Conservation (phyloP, 176 grass and related monocot species). For the Musa schizocarpa region DNA sequence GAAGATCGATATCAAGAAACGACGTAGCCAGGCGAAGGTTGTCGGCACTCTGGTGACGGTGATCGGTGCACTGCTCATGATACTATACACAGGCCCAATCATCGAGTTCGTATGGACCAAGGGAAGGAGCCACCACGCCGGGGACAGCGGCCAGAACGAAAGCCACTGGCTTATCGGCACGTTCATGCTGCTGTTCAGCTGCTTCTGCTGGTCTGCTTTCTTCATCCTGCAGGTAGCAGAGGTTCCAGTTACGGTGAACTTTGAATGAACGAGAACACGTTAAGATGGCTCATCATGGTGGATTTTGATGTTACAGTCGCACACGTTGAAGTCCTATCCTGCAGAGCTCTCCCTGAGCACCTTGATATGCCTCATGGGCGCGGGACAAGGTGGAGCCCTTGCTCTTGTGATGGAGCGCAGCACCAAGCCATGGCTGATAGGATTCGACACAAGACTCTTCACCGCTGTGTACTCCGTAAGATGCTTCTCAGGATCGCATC, state of each 20-base stretch:
- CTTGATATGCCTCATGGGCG: constrained; percentile 52
- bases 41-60: constrained; percentile 60
- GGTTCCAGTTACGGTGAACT: no score
- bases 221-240: constrained; percentile 64
- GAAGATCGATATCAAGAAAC: constrained; percentile 52
- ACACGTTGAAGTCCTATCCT: constrained; percentile 62
- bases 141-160: constrained; percentile 25
- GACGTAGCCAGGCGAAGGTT: constrained; percentile 63
- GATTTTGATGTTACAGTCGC: constrained; percentile 29
- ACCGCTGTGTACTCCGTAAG: constrained; percentile 76
- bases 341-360: constrained; percentile 59
- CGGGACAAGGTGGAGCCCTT: constrained; percentile 32
- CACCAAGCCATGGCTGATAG: constrained; percentile 54
- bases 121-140: constrained; percentile 9
- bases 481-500: background rate
- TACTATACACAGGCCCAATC: constrained; percentile 59
- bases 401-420: constrained; percentile 58
- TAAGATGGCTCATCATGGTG: no score
- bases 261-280: no score
- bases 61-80: constrained; percentile 60
- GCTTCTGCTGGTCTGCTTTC: constrained; percentile 85
- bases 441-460: constrained; percentile 71
- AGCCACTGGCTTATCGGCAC: constrained; percentile 55
- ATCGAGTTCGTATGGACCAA: constrained; percentile 54
- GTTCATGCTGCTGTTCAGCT: constrained; percentile 69